These are phyloP conservation scores for Xylaria scruposa DNA, from an alignment of 495 filamentous ascomycete species.

Conservation along the genomic window DNA sequence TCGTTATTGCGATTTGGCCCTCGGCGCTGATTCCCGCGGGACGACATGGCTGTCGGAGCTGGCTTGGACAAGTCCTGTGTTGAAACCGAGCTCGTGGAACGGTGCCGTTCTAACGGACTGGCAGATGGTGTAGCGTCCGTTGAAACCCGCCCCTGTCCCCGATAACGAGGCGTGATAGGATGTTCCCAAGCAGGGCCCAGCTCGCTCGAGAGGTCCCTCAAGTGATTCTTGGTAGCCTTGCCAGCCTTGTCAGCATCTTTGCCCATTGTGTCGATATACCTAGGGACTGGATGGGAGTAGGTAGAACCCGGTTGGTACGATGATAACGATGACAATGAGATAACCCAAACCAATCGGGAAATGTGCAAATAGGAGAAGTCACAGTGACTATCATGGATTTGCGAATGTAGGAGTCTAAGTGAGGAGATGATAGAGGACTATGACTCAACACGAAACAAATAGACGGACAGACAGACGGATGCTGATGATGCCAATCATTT, in stretches of 20 bases:
- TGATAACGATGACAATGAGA: conserved; percentile 14
- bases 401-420: neutral
- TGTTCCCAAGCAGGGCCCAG: conserved; percentile 30
- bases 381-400: neutral
- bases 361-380: neutral
- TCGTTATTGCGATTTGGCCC: conserved; percentile 57
- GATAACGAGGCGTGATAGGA: conserved; percentile 21
- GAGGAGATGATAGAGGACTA: conserved; percentile 8
- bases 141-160: neutral
- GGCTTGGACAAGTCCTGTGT: neutral
- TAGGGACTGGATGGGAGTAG: neutral
- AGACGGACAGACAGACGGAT: conserved; percentile 2
- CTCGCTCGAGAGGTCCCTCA: conserved; percentile 29
- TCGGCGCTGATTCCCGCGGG: conserved; percentile 52
- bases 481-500: conserved; percentile 10
- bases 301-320: neutral
- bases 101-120: neutral
- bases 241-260: conserved; percentile 8
- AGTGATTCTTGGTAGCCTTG: conserved; percentile 30
- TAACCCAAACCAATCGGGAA: neutral
- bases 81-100: conserved; percentile 7
- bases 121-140: neutral
- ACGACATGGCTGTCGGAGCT: conserved; percentile 44
- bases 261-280: conserved; percentile 14
- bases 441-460: conserved; percentile 9